Conservation (phyloP, 441 rosid species). For the Bruguiera hainesii region DNA sequence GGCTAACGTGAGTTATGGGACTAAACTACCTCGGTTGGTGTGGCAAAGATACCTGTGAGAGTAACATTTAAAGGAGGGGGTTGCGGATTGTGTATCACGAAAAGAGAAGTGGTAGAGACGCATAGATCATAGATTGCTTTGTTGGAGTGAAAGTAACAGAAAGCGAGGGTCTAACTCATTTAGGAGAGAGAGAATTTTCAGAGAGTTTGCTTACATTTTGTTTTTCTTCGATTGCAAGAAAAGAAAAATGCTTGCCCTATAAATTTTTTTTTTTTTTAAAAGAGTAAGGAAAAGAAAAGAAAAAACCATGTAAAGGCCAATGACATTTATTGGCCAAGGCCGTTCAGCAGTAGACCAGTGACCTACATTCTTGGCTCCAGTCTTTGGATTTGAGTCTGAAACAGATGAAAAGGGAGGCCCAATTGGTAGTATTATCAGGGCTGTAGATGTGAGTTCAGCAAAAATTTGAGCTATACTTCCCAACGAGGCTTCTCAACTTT, state of each 20-base stretch:
- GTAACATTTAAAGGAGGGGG: constrained; percentile 18
- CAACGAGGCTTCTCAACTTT: background rate
- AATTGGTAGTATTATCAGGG: background rate
- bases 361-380: too few species aligned
- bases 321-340: too few species aligned
- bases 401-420: too few species aligned
- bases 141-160: constrained; percentile 39
- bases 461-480: background rate
- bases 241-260: constrained; percentile 20
- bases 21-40: constrained; percentile 9
- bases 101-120: too few species aligned
- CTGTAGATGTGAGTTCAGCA: constrained; percentile 6
- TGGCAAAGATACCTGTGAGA: background rate
- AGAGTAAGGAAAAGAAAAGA: too few species aligned
- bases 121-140: constrained; percentile 8
- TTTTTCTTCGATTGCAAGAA: constrained; percentile 57
- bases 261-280: too few species aligned
- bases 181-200: constrained; percentile 49
- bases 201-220: constrained; percentile 40
- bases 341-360: too few species aligned
- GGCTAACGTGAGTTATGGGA: background rate
- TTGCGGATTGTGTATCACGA: too few species aligned
- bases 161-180: constrained; percentile 35
- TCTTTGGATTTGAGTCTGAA: too few species aligned
- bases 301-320: too few species aligned